A percentile compares a stretch with the other conserved stretches of the same genome.
phyloP scores from a whole-genome alignment of 805 yeast genomes.

The Candida ovalis region DNA sequence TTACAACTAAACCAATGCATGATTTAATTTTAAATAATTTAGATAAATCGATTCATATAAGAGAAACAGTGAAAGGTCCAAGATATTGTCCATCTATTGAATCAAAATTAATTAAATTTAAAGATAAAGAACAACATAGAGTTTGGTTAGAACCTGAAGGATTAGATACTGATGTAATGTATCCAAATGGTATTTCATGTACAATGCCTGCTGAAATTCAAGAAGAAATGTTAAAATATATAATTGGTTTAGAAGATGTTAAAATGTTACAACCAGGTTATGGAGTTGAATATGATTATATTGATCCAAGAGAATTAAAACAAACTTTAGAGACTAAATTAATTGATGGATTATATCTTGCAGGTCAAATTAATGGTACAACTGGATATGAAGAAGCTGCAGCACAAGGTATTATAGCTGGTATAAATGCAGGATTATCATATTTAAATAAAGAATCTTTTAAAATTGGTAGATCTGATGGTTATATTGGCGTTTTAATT shows the following conservation, averaged over 20 bases:
- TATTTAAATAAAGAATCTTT: constrained; percentile 40
- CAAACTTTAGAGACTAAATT: constrained; percentile 78
- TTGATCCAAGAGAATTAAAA: constrained; percentile 85
- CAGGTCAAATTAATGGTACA: constrained; percentile 98
- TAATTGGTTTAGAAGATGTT: constrained; percentile 86
- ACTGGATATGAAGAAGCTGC: constrained; percentile 99
- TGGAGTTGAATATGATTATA: constrained; percentile 98
- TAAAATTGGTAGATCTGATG: constrained; percentile 69
- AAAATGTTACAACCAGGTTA: constrained; percentile 93
- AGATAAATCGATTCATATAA: constrained; percentile 81
- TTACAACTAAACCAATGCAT: constrained; percentile 75
- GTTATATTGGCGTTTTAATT: constrained; percentile 86
- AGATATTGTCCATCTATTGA: constrained; percentile 97
- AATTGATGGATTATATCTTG: constrained; percentile 75
- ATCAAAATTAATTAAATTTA: constrained; percentile 76
- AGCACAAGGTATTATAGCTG: constrained; percentile 93
- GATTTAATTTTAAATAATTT: constrained; percentile 64
- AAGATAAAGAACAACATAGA: constrained; percentile 70
- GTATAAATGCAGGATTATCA: constrained; percentile 85
- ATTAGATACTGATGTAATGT: constrained; percentile 75
- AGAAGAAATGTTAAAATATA: constrained; percentile 62
- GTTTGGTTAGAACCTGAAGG: constrained; percentile 99
- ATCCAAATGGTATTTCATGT: constrained; percentile 94
- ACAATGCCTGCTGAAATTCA: constrained; percentile 97
- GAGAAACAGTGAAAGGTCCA: constrained; percentile 95